Percentiles rank a stretch among this genome's conserved stretches.
phyloP scores from a whole-genome alignment of 2,329 filamentous ascomycete genomes.

The Zasmidium angulare region DNA sequence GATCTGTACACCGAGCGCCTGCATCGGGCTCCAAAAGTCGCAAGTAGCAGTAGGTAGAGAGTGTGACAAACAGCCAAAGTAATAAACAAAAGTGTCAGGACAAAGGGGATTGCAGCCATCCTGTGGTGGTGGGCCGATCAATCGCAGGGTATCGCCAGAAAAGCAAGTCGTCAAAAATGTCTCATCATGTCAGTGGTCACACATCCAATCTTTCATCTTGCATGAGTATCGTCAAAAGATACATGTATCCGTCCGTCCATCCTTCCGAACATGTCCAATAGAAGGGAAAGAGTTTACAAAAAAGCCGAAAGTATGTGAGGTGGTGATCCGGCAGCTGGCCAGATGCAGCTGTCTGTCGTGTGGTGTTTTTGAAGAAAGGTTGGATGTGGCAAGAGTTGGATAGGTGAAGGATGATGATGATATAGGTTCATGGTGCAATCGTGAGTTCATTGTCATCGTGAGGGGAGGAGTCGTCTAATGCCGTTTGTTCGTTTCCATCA shows the following conservation, averaged over 20 bases:
- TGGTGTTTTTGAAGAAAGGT: not conserved
- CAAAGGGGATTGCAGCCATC: slow-evolving; percentile 1
- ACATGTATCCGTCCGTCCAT: too few relatives aligned
- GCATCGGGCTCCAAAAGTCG: not conserved
- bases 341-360: slow-evolving; percentile 19
- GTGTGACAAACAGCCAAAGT: slow-evolving; percentile 1
- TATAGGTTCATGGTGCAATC: slow-evolving; percentile 1
- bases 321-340: slow-evolving; percentile 15
- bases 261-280: not conserved
- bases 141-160: slow-evolving; percentile 21
- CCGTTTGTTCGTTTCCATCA: slow-evolving; percentile 2
- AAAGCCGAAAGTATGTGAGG: slow-evolving; percentile 6
- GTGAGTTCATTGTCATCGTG: slow-evolving; percentile 6
- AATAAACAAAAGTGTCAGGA: slow-evolving; percentile 1
- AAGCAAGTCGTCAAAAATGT: slow-evolving; percentile 15
- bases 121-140: slow-evolving; percentile 11
- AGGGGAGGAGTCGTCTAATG: not conserved
- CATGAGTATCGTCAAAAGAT: slow-evolving; percentile 7
- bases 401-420: not conserved
- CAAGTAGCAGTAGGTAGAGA: not conserved
- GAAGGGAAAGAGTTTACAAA: not conserved
- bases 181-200: slow-evolving; percentile 3
- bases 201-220: slow-evolving; percentile 14
- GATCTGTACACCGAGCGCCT: slow-evolving; percentile 12
- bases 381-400: slow-evolving; percentile 1